Evolutionary conservation across 1,284 basidiomycete genomes (phyloP), one percentile per base, ranked within the genome.

Genomic region (Trametes hirsuta): DNA sequence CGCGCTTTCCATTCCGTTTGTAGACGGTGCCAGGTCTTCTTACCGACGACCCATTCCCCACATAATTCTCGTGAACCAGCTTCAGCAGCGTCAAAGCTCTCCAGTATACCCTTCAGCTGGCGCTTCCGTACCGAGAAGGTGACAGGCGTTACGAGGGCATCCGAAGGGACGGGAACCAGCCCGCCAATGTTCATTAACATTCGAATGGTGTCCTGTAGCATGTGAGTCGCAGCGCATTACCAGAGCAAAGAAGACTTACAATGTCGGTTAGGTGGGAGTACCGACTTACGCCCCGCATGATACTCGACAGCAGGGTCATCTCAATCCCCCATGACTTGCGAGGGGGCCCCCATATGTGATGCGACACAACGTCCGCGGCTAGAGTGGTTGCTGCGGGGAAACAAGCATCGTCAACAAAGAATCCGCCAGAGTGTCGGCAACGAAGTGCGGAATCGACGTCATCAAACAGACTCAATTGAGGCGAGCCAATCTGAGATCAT

Each of bases 31-130:
- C 96, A 98, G 0, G 96, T 87, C 66, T 87, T 87, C 73, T 92
- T 92, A 48, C 94, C 94, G 14, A 98, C 91, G 18, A 98, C 91
- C 97, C 97, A 99, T 79, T 99, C 97, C 4, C 94, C 97, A 1
- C 88, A 89, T 46, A 99, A 81, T 71, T 96, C 91, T 6, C 97
- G 84, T 15, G 74, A 80, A 53, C 88, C 94, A 52, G 80, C 82
- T 75, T 93, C 93, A 9, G 79, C 69, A n/a, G 82, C 82, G 71
- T 98, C 93, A 58, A 84, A 85, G 12, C 89, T 81, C 8, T 87
- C 80, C 22, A 97, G 82, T 51, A 97, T 86, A 3, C 94, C 94
- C 30, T 87, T 84, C 40, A 97, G 78, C 4, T 82, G 76, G 10
- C 92, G 86, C 66, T 78, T 84, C 62, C 84, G 87, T 48, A 98